These are phyloP conservation scores for Ganoderma leucocontextum DNA, from an alignment of 1,284 basidiomycete species.

Conservation along the genomic window DNA sequence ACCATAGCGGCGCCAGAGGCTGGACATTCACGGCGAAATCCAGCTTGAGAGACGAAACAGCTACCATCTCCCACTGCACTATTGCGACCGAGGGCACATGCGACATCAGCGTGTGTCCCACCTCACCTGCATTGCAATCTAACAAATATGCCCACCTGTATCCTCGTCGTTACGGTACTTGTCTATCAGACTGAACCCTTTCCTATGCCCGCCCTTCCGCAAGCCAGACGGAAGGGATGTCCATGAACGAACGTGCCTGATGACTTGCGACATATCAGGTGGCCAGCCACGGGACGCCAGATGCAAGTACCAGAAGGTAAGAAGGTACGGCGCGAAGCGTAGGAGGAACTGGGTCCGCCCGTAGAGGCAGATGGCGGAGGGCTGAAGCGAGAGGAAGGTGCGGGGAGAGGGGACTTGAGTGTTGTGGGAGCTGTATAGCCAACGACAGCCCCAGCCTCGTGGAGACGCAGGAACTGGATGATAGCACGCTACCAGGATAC, in stretches of 20 bases:
- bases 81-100: neutral
- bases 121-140: neutral
- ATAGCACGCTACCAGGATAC: slow-evolving; percentile 6
- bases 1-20: slow-evolving; percentile 7
- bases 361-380: neutral
- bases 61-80: slow-evolving; percentile 21
- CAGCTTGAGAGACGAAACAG: neutral
- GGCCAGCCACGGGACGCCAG: slow-evolving; percentile 8
- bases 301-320: slow-evolving; percentile 3
- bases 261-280: slow-evolving; percentile 10
- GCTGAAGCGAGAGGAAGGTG: neutral
- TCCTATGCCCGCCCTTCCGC: slow-evolving; percentile 11
- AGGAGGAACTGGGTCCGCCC: neutral
- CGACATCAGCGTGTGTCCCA: neutral
- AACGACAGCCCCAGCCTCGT: neutral
- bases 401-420: slow-evolving; percentile 4
- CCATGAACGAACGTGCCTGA: slow-evolving; percentile 11
- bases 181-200: slow-evolving; percentile 7
- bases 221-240: slow-evolving; percentile 10
- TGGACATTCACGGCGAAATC: neutral
- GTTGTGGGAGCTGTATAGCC: slow-evolving; percentile 4
- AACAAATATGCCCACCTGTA: neutral
- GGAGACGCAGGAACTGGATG: neutral
- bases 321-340: slow-evolving; percentile 7
- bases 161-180: slow-evolving; percentile 8